A percentile compares a stretch with the other conserved stretches of the same genome.
These are phyloP conservation scores for Leccinum variicolor DNA, from an alignment of 768 basidiomycete species.

Conservation along the genomic window DNA sequence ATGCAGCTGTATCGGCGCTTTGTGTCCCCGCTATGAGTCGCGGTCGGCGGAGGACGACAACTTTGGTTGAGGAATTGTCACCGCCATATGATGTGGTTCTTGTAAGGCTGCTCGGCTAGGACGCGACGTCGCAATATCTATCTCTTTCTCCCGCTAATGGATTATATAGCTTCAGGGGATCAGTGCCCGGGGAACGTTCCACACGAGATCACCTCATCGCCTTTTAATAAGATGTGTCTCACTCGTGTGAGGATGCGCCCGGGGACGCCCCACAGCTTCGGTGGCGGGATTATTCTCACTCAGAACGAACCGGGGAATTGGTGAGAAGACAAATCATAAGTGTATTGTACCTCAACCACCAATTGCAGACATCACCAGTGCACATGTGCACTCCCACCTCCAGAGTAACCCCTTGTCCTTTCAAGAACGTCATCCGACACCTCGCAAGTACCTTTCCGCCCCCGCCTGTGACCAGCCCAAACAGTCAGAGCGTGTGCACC, in stretches of 20 bases:
- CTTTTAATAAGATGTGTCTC: too few relatives aligned
- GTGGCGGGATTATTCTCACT: too few relatives aligned
- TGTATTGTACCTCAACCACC: conserved; percentile 45
- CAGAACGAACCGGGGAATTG: not conserved
- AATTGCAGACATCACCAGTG: conserved; percentile 88
- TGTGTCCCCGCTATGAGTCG: conserved; percentile 8
- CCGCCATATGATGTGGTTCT: conserved; percentile 5
- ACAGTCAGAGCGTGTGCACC: conserved; percentile 91
- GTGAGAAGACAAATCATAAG: conserved; percentile 3
- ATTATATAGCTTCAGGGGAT: not conserved
- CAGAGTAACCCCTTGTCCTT: conserved; percentile 88
- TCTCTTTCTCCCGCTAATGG: conserved; percentile 3
- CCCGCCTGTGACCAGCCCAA: conserved; percentile 88
- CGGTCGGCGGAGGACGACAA: not conserved
- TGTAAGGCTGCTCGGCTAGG: not conserved
- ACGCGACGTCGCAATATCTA: not conserved
- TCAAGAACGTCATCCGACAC: conserved; percentile 92
- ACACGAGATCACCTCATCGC: not conserved
- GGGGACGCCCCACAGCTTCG: not conserved
- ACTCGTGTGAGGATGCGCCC: not conserved
- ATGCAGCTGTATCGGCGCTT: conserved; percentile 13
- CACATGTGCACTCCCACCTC: conserved; percentile 82
- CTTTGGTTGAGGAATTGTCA: conserved; percentile 10
- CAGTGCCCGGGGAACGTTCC: conserved; percentile 1
- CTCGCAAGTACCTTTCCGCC: conserved; percentile 93